Evolutionary conservation across 306 rosid species (phyloP).

Genomic region (Sindora glabra): DNA sequence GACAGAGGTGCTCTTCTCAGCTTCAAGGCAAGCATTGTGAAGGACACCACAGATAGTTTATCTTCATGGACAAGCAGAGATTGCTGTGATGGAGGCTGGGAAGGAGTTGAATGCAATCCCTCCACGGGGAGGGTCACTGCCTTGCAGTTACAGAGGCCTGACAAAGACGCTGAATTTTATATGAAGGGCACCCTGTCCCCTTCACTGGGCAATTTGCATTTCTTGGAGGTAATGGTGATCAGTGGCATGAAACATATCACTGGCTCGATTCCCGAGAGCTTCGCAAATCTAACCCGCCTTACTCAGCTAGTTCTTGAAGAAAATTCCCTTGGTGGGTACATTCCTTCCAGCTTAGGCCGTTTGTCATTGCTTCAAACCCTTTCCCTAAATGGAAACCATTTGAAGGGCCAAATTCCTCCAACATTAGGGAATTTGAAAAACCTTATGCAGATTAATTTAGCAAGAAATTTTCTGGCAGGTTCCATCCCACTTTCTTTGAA

Average conservation of each 20-base stretch:
- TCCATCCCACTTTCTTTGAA: slow-evolving; percentile 54
- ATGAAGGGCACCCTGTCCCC: slow-evolving; percentile 86
- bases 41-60: slow-evolving; percentile 69
- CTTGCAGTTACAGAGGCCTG: slow-evolving; percentile 75
- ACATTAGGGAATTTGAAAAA: slow-evolving; percentile 48
- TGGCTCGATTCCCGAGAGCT: slow-evolving; percentile 67
- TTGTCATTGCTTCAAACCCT: slow-evolving; percentile 60
- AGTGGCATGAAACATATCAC: slow-evolving; percentile 74
- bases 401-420: slow-evolving; percentile 72
- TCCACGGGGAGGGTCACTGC: slow-evolving; percentile 66
- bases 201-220: slow-evolving; percentile 60
- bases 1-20: slow-evolving; percentile 84
- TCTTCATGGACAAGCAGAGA: slow-evolving; percentile 71
- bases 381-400: slow-evolving; percentile 62
- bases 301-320: slow-evolving; percentile 68
- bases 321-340: slow-evolving; percentile 63
- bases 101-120: slow-evolving; percentile 73
- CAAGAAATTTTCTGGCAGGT: slow-evolving; percentile 62
- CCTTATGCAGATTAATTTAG: slow-evolving; percentile 59
- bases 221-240: slow-evolving; percentile 74
- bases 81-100: slow-evolving; percentile 95
- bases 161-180: slow-evolving; percentile 25
- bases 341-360: slow-evolving; percentile 72
- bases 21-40: slow-evolving; percentile 56
- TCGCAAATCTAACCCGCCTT: slow-evolving; percentile 63